Evolutionary conservation across 805 yeast species (phyloP).

Genomic region (Zygoascus bituminiphila): DNA sequence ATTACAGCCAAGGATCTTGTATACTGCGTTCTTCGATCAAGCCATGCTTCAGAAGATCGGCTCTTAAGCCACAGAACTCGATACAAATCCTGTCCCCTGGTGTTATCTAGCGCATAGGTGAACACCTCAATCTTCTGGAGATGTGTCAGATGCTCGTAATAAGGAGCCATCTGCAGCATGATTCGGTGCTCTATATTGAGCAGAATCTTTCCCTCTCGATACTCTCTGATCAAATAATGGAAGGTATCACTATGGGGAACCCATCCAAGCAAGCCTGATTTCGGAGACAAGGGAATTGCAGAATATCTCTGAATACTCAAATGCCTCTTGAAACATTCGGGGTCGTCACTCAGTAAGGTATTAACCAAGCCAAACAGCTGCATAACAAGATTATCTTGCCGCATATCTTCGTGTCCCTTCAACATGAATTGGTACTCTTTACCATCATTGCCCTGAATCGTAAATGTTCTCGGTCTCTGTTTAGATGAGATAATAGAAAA

Average conservation of each 20-base stretch:
- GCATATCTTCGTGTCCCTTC: conserved; percentile 96
- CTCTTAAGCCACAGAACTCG: conserved; percentile 95
- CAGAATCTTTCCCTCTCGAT: conserved; percentile 83
- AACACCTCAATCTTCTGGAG: conserved; percentile 94
- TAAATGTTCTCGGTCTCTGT: conserved; percentile 85
- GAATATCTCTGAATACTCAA: conserved; percentile 86
- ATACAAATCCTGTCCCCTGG: conserved; percentile 92
- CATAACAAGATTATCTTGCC: conserved; percentile 97
- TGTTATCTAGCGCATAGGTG: conserved; percentile 89
- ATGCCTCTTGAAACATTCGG: conserved; percentile 94
- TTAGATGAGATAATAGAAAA: conserved; percentile 86
- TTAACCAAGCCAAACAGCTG: conserved; percentile 94
- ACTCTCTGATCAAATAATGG: conserved; percentile 86
- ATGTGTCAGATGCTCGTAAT: conserved; percentile 80
- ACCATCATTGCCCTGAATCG: conserved; percentile 84
- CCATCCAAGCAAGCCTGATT: conserved; percentile 95
- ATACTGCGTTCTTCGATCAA: conserved; percentile 92
- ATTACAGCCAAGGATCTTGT: conserved; percentile 94
- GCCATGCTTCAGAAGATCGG: conserved; percentile 94
- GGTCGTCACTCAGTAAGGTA: conserved; percentile 76
- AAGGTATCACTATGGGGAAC: conserved; percentile 96
- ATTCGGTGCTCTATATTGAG: conserved; percentile 90
- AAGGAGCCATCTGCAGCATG: conserved; percentile 97
- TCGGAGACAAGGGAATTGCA: conserved; percentile 93
- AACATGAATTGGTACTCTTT: conserved; percentile 72